Conservation (phyloP, 2,329 filamentous ascomycete genomes). For the Penicillium frequentans region DNA sequence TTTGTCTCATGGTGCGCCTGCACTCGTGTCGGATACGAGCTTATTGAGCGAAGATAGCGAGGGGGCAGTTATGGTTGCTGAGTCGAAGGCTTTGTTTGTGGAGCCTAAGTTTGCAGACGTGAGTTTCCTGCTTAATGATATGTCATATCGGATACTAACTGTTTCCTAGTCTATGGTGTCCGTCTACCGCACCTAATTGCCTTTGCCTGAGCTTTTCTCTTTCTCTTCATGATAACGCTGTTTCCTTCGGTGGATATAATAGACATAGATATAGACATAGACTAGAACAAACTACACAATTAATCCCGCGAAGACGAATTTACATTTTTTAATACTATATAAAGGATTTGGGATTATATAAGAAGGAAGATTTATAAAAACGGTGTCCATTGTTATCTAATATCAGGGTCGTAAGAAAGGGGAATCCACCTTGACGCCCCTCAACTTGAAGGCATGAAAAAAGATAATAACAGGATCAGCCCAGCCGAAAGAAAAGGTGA, state of each 20-base stretch:
- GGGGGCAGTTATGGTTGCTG: slow-evolving; percentile 30
- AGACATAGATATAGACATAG: not conserved
- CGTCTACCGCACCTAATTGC: slow-evolving; percentile 7
- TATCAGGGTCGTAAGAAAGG: slow-evolving; percentile 16
- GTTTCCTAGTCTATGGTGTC: slow-evolving; percentile 33
- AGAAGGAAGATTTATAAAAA: slow-evolving; percentile 3
- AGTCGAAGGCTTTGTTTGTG: slow-evolving; percentile 40
- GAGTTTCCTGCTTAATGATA: slow-evolving; percentile 12
- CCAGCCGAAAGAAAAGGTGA: slow-evolving; percentile 16
- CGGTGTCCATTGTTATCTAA: slow-evolving; percentile 27
- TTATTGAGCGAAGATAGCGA: slow-evolving; percentile 21
- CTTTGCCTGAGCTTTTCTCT: not conserved
- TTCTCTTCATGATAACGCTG: not conserved
- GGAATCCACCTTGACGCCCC: slow-evolving; percentile 20
- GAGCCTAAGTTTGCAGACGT: slow-evolving; percentile 40
- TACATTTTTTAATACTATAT: not conserved
- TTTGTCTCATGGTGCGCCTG: not conserved
- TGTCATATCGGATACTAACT: slow-evolving; percentile 1
- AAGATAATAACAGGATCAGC: slow-evolving; percentile 15
- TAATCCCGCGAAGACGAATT: not conserved
- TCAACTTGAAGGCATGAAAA: slow-evolving; percentile 17
- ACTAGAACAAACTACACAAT: not conserved
- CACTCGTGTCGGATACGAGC: slow-evolving; percentile 11
- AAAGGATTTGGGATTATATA: not conserved
- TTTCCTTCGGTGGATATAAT: not conserved